A percentile compares a stretch with the other conserved stretches of the same genome.
phyloP scores from a whole-genome alignment of 257 asterid species.

The Solanum neorickii region DNA sequence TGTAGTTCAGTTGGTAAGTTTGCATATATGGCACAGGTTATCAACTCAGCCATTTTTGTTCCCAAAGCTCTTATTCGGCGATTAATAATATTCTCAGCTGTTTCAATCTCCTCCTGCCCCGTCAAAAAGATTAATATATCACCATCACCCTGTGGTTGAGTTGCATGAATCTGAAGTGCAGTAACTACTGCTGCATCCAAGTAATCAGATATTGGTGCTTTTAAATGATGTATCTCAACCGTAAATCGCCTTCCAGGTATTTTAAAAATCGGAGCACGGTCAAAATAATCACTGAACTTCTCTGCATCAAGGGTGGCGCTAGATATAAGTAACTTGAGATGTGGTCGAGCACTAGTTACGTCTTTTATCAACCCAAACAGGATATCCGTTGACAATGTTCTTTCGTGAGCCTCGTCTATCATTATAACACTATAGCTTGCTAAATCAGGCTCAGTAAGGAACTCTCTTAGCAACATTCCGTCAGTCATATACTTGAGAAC shows the following conservation, averaged over 20 bases:
- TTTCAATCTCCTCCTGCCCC: constrained; percentile 23
- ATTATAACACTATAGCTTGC: constrained; percentile 81
- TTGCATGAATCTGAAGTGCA: constrained; percentile 60
- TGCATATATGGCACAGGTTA: background rate
- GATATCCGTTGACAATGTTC: constrained; percentile 83
- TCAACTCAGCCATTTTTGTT: background rate
- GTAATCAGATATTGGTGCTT: constrained; percentile 79
- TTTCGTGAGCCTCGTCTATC: constrained; percentile 98
- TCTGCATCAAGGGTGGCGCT: constrained; percentile 71
- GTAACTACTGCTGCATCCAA: constrained; percentile 63
- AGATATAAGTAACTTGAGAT: constrained; percentile 42
- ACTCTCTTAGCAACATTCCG: constrained; percentile 85
- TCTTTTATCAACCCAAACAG: constrained; percentile 86
- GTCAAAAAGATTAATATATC: constrained; percentile 63
- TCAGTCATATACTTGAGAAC: constrained; percentile 88
- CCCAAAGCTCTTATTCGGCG: background rate
- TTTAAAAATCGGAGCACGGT: constrained; percentile 17
- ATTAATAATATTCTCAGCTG: constrained; percentile 1
- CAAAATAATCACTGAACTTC: constrained; percentile 21
- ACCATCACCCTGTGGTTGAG: constrained; percentile 58
- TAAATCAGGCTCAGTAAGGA: constrained; percentile 92
- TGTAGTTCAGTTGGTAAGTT: constrained; percentile 3
- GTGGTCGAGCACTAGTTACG: background rate
- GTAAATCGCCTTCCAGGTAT: constrained; percentile 76
- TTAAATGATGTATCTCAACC: constrained; percentile 47